Percentiles rank a stretch among this genome's conserved stretches.
These are phyloP conservation scores for Jamesozyma piceae DNA, from an alignment of 805 yeast genomes.

Conservation along the genomic window DNA sequence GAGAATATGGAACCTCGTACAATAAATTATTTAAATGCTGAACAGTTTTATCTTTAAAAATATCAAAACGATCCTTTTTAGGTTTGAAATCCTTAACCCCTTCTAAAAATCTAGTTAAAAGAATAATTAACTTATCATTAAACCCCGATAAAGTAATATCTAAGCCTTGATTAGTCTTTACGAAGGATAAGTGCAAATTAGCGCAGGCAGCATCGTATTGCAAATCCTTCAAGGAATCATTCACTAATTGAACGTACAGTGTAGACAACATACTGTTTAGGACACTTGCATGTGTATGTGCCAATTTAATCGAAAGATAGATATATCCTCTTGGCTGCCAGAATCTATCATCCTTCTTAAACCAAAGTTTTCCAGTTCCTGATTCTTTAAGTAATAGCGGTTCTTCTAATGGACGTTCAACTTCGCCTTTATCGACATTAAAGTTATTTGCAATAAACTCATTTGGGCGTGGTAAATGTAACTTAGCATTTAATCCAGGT, in stretches of 20 bases:
- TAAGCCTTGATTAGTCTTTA: conserved; percentile 60
- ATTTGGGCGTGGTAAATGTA: conserved; percentile 64
- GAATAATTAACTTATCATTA: conserved; percentile 64
- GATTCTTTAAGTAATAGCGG: conserved; percentile 55
- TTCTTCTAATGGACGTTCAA: conserved; percentile 32
- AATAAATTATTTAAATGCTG: conserved; percentile 63
- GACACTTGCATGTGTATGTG: conserved; percentile 53
- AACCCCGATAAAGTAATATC: conserved; percentile 65
- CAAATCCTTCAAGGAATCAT: conserved; percentile 59
- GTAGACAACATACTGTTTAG: conserved; percentile 48
- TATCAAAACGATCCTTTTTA: conserved; percentile 50
- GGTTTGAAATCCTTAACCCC: conserved; percentile 44
- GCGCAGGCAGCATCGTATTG: conserved; percentile 81
- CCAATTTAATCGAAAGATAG: conserved; percentile 53
- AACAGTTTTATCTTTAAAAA: conserved; percentile 52
- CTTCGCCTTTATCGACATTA: conserved; percentile 40
- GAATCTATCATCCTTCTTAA: conserved; percentile 79
- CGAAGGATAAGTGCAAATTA: conserved; percentile 53
- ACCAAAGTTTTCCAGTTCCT: conserved; percentile 59
- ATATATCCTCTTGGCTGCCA: conserved; percentile 81
- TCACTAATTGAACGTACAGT: conserved; percentile 59
- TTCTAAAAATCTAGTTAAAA: conserved; percentile 52
- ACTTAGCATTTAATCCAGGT: conserved; percentile 26
- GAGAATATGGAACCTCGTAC: conserved; percentile 67
- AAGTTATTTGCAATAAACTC: conserved; percentile 77